Evolutionary conservation across 345 rosid species (phyloP).

Genomic region (Mercurialis annua): DNA sequence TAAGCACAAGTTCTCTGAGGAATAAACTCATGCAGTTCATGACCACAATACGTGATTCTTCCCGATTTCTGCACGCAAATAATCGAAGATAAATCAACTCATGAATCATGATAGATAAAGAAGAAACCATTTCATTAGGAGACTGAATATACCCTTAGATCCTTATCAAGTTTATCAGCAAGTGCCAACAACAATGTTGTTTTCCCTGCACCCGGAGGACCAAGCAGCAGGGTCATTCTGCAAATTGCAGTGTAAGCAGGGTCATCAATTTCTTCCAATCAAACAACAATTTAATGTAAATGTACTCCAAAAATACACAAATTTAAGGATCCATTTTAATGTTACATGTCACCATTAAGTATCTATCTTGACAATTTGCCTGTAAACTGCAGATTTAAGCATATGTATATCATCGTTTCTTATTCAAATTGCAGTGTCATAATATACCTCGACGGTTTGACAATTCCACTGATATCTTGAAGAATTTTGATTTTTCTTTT

Average conservation of each 20-base stretch:
- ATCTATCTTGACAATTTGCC: too few relatives aligned
- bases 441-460: slow-evolving; percentile 71
- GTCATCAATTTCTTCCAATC: not conserved
- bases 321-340: too few relatives aligned
- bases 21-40: slow-evolving; percentile 40
- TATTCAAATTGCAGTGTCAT: not conserved
- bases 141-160: slow-evolving; percentile 47
- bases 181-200: too few relatives aligned
- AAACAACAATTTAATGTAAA: too few relatives aligned
- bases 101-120: too few relatives aligned
- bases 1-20: too few relatives aligned
- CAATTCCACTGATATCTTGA: slow-evolving; percentile 49
- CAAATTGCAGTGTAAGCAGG: slow-evolving; percentile 9
- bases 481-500: slow-evolving; percentile 72
- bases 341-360: too few relatives aligned
- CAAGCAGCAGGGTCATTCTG: too few relatives aligned
- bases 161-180: too few relatives aligned
- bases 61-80: slow-evolving; percentile 30
- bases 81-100: not conserved
- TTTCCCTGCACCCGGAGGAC: too few relatives aligned
- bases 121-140: not conserved
- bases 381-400: too few relatives aligned
- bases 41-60: slow-evolving; percentile 43
- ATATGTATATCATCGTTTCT: not conserved
- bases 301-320: too few relatives aligned